These are phyloP conservation scores for Colletotrichum sp. DNA, from an alignment of 2,329 filamentous ascomycete species.

Conservation along the genomic window DNA sequence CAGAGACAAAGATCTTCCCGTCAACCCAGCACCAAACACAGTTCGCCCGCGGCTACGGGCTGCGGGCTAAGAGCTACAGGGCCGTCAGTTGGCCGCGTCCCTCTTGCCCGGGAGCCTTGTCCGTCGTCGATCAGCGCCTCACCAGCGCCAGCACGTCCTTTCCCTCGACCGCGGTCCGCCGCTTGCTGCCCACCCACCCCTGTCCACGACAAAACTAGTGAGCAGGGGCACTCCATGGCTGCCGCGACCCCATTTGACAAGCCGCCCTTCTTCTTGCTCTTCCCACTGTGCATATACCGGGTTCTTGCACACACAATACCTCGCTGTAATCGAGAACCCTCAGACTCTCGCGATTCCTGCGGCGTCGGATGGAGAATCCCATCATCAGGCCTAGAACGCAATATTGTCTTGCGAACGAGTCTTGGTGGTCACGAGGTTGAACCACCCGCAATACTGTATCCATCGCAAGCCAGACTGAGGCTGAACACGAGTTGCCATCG, in stretches of 20 bases:
- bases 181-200: neutral
- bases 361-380: neutral
- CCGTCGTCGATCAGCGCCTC: neutral
- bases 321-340: neutral
- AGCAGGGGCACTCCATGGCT: slow-evolving; percentile 6
- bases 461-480: neutral
- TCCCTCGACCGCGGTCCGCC: neutral
- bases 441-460: neutral
- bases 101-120: neutral
- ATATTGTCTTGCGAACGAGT: neutral
- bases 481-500: neutral
- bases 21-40: neutral
- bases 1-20: neutral
- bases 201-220: slow-evolving; percentile 8
- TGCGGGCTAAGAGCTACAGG: neutral
- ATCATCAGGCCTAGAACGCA: neutral
- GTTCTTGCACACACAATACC: neutral
- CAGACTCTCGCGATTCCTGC: neutral
- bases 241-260: slow-evolving; percentile 13
- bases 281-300: neutral
- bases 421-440: neutral
- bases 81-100: neutral
- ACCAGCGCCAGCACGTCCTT: neutral
- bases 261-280: neutral
- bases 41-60: neutral